A percentile compares a stretch with the other conserved stretches of the same genome.
These are phyloP conservation scores for Sporothrix euskadiensis DNA, from an alignment of 2,329 filamentous ascomycete species.

Conservation along the genomic window DNA sequence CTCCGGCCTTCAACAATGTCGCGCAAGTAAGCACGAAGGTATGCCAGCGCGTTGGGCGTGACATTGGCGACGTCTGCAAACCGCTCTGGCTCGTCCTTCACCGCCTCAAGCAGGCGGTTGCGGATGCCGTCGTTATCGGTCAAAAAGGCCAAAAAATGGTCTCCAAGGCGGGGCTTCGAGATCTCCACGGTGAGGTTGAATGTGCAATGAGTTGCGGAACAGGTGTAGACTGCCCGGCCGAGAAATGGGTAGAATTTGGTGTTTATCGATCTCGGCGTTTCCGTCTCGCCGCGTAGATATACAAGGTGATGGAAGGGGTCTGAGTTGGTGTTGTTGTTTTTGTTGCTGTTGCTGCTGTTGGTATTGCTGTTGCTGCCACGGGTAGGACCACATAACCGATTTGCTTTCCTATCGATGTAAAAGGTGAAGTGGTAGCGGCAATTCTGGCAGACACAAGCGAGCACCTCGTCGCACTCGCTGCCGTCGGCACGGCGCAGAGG, in stretches of 20 bases:
- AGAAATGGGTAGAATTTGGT: conserved; percentile 45
- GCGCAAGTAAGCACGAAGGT: conserved; percentile 54
- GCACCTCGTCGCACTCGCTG: conserved; percentile 28
- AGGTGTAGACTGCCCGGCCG: conserved; percentile 44
- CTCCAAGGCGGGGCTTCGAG: conserved; percentile 50
- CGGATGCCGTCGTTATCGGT: conserved; percentile 49
- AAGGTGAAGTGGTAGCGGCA: conserved; percentile 42
- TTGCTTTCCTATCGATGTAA: conserved; percentile 32
- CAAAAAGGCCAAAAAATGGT: conserved; percentile 47
- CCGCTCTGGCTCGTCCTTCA: conserved; percentile 49
- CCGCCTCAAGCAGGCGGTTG: conserved; percentile 43
- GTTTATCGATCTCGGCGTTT: conserved; percentile 25
- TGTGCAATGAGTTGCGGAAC: conserved; percentile 47
- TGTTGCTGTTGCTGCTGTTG: background rate
- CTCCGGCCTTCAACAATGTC: conserved; percentile 48
- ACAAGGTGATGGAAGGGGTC: conserved; percentile 38
- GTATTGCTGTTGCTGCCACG: conserved; percentile 23
- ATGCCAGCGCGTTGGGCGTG: conserved; percentile 45
- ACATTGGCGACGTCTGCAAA: conserved; percentile 49
- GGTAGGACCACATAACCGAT: conserved; percentile 28
- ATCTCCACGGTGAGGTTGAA: conserved; percentile 51
- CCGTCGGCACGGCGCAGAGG: conserved; percentile 28
- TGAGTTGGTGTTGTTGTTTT: background rate
- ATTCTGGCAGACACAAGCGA: conserved; percentile 39
- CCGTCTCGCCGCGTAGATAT: conserved; percentile 9